A percentile compares a stretch with the other conserved stretches of the same genome.
These are phyloP conservation scores for Boletus bicolor DNA, from an alignment of 768 basidiomycete genomes.

Conservation along the genomic window DNA sequence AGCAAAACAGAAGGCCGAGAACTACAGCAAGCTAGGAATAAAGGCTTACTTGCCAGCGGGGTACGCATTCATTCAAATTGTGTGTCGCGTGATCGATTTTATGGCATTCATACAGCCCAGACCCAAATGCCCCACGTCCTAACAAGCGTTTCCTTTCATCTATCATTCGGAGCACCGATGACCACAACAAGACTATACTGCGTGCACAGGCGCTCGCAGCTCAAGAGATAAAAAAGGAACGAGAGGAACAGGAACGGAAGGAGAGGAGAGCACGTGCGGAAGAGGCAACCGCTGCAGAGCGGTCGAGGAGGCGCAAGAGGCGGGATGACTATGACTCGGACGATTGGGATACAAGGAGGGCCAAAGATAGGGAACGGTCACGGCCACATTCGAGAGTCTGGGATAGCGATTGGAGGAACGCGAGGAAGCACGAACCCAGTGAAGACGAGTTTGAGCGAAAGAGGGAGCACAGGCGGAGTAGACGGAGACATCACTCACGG, in stretches of 20 bases:
- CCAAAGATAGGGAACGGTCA: constrained; percentile 38
- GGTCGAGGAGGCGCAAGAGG: constrained; percentile 40
- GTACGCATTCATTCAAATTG: constrained; percentile 36
- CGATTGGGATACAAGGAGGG: constrained; percentile 38
- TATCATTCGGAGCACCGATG: constrained; percentile 92
- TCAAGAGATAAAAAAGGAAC: constrained; percentile 65
- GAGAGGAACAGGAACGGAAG: constrained; percentile 60
- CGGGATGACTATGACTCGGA: constrained; percentile 28
- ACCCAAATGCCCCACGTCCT: constrained; percentile 71
- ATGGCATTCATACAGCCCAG: constrained; percentile 41
- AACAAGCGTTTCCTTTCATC: constrained; percentile 81
- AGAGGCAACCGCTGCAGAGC: constrained; percentile 72
- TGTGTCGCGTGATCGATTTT: neutral
- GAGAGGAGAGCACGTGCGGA: constrained; percentile 67
- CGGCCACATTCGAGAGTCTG: constrained; percentile 43
- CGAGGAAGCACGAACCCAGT: constrained; percentile 42
- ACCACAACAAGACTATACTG: constrained; percentile 87
- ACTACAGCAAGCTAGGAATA: constrained; percentile 73
- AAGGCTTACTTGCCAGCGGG: constrained; percentile 66
- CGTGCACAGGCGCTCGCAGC: constrained; percentile 70
- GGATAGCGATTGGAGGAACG: constrained; percentile 44
- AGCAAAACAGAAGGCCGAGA: constrained; percentile 87
- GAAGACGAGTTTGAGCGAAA: constrained; percentile 32
- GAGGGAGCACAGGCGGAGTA: constrained; percentile 18
- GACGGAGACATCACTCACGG: constrained; percentile 28